Evolutionary conservation across 2,329 filamentous ascomycete species (phyloP).

Genomic region (Colletotrichum somersetense): DNA sequence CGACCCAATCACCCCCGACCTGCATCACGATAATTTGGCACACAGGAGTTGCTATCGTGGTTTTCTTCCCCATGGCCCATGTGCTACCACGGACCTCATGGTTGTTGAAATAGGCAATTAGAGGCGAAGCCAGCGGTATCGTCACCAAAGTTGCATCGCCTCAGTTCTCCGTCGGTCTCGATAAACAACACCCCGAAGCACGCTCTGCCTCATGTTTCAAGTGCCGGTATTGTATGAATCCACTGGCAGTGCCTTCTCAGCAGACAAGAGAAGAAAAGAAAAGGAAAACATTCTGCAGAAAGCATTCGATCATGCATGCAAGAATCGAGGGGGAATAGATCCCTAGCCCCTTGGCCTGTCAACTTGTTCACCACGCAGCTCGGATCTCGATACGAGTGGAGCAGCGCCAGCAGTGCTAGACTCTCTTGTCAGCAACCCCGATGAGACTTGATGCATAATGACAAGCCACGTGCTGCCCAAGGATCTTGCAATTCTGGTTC

Average conservation of each 20-base stretch:
- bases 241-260: not conserved
- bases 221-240: slow-evolving; percentile 15
- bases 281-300: not conserved
- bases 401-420: slow-evolving; percentile 4
- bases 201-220: slow-evolving; percentile 22
- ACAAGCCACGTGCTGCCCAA: slow-evolving; percentile 19
- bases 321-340: not conserved
- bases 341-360: not conserved
- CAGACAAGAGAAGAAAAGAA: not conserved
- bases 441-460: slow-evolving; percentile 5
- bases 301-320: slow-evolving; percentile 15
- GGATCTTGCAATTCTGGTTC: not conserved
- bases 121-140: slow-evolving; percentile 20
- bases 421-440: slow-evolving; percentile 1
- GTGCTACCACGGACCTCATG: slow-evolving; percentile 2
- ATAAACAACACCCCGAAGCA: slow-evolving; percentile 10
- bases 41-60: not conserved
- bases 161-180: slow-evolving; percentile 5
- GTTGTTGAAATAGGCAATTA: slow-evolving; percentile 9
- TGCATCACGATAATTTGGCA: slow-evolving; percentile 29
- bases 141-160: not conserved
- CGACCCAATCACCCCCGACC: slow-evolving; percentile 15
- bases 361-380: not conserved
- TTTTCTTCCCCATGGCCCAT: not conserved
- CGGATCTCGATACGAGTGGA: slow-evolving; percentile 1